Evolutionary conservation across 2,329 filamentous ascomycete species (phyloP).

Genomic region (Colletotrichum destructivum): DNA sequence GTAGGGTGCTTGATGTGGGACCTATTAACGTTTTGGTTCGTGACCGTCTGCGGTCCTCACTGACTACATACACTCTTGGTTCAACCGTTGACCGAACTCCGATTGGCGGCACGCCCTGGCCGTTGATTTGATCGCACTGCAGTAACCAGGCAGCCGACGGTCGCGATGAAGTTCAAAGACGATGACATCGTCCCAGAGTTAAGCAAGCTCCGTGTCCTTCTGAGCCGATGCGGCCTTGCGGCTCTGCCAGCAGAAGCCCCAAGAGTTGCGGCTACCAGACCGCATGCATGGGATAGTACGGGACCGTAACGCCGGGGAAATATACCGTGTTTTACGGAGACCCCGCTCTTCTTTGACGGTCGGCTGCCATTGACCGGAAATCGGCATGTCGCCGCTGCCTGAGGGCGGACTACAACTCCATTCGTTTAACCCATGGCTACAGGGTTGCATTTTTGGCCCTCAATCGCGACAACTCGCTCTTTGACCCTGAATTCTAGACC

Average conservation of each 20-base stretch:
- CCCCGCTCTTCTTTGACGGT: conserved; percentile 21
- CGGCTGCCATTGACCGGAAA: conserved; percentile 29
- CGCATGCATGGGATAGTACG: background rate
- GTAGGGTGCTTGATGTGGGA: conserved; percentile 18
- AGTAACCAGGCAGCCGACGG: background rate
- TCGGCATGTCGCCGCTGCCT: conserved; percentile 30
- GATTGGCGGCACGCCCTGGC: background rate
- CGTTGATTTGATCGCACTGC: conserved; percentile 2
- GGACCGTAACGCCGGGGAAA: conserved; percentile 31
- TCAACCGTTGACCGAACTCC: background rate
- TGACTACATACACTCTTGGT: conserved; percentile 16
- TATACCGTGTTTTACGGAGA: conserved; percentile 37
- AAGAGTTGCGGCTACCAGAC: background rate
- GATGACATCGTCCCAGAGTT: background rate
- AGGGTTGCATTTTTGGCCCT: background rate
- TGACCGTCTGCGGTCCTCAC: conserved; percentile 19
- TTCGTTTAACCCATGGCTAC: conserved; percentile 4
- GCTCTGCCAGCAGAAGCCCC: conserved; percentile 9
- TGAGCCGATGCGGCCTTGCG: background rate
- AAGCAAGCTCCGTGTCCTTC: background rate
- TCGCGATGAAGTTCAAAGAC: background rate
- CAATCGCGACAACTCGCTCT: conserved; percentile 10
- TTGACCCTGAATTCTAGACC: conserved; percentile 25
- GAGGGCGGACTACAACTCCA: conserved; percentile 18
- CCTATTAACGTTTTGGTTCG: conserved; percentile 37